Evolutionary conservation across 1,284 basidiomycete species (phyloP).

Genomic region (Apiotrichum siamense): DNA sequence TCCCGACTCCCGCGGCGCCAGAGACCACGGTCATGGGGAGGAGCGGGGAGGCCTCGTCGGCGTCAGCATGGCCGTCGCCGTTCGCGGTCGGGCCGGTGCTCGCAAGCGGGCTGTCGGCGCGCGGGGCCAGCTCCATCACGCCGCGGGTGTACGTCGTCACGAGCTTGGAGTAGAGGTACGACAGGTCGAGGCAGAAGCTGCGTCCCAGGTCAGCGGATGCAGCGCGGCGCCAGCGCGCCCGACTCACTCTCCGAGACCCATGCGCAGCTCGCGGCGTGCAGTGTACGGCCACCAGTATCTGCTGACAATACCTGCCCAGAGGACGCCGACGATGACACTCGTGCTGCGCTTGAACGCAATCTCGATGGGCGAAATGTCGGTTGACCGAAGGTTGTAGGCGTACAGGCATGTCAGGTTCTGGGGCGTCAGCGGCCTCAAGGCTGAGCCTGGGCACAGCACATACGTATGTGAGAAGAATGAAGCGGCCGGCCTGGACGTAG

Average conservation of each 20-base stretch:
- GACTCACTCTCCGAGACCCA: constrained; percentile 75
- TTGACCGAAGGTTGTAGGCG: constrained; percentile 75
- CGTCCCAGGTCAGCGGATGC: no score
- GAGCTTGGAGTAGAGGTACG: constrained; percentile 47
- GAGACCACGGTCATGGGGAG: constrained; percentile 4
- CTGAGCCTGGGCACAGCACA: constrained; percentile 1
- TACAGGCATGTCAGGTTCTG: constrained; percentile 89
- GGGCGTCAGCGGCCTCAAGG: constrained; percentile 9
- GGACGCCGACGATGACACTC: constrained; percentile 77
- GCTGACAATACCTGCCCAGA: constrained; percentile 83
- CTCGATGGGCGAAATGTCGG: constrained; percentile 61
- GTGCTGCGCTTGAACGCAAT: constrained; percentile 72
- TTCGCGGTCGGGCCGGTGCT: constrained; percentile 5
- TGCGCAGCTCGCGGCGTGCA: constrained; percentile 76
- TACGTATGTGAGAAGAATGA: constrained; percentile 65
- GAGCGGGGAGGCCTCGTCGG: constrained; percentile 7
- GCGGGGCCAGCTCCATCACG: no score
- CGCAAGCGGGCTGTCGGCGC: no score
- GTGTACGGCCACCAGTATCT: constrained; percentile 93
- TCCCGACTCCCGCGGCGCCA: neutral
- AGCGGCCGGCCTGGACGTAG: constrained; percentile 72
- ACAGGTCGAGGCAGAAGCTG: constrained; percentile 47
- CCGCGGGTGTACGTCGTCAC: constrained; percentile 37
- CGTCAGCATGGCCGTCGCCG: neutral
- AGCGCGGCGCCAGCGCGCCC: no score